Evolutionary conservation across 768 basidiomycete genomes (phyloP).

Genomic region (Leucocoprinus birnbaumii): DNA sequence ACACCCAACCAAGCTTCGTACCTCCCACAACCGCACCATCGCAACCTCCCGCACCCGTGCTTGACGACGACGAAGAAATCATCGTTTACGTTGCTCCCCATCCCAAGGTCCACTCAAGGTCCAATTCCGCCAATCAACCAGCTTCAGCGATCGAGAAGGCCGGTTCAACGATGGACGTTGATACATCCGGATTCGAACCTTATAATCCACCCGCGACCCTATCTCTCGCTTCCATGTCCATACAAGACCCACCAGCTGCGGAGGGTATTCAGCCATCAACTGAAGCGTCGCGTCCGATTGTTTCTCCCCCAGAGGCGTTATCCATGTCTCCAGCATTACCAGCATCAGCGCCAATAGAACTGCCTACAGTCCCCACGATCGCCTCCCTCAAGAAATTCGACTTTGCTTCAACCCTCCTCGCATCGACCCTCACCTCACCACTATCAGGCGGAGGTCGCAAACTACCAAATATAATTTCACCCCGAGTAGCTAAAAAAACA

Average conservation of each 20-base stretch:
- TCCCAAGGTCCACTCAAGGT: slow-evolving; percentile 36
- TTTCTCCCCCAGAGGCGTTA: too few relatives aligned
- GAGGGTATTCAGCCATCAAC: too few relatives aligned
- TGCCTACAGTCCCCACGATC: neutral
- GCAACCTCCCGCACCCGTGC: slow-evolving; percentile 9
- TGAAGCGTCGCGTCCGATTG: too few relatives aligned
- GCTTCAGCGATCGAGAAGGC: neutral
- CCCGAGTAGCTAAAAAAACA: slow-evolving; percentile 25
- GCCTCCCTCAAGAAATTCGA: neutral
- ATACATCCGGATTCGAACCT: slow-evolving; percentile 21
- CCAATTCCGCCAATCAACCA: neutral
- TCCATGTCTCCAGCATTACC: neutral
- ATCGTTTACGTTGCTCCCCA: slow-evolving; percentile 81
- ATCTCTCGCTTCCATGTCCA: slow-evolving; percentile 10
- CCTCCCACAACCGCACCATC: slow-evolving; percentile 12
- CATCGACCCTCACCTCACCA: neutral
- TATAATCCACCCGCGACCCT: slow-evolving; percentile 18
- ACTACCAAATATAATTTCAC: slow-evolving; percentile 21
- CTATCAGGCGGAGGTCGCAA: slow-evolving; percentile 1
- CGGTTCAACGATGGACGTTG: neutral
- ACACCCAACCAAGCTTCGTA: slow-evolving; percentile 16
- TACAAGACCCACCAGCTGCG: neutral
- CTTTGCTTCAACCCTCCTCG: slow-evolving; percentile 8
- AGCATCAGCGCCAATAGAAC: neutral
- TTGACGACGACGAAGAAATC: slow-evolving; percentile 54